Evolutionary conservation across 2,329 filamentous ascomycete genomes (phyloP).

Genomic region (Fusarium veterinarium): DNA sequence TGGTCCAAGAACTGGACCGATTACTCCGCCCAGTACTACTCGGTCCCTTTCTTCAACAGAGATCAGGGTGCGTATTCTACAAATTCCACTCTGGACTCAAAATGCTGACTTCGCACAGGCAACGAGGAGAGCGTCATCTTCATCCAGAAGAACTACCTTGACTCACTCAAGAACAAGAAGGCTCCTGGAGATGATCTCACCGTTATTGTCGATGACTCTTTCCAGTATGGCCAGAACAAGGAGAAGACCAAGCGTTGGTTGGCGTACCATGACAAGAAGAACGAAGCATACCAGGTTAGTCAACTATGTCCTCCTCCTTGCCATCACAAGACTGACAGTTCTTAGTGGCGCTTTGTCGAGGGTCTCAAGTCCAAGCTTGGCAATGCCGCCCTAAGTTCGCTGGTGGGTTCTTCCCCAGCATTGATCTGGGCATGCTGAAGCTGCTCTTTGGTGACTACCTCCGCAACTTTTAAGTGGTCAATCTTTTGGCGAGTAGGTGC

Average conservation of each 20-base stretch:
- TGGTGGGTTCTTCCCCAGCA: not conserved
- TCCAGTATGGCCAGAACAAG: constrained; percentile 1
- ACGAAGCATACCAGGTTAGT: not conserved
- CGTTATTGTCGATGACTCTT: not conserved
- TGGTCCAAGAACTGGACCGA: too few species aligned
- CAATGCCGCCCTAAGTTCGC: not conserved
- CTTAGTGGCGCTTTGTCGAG: not conserved
- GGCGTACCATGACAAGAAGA: not conserved
- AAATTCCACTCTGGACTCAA: too few species aligned
- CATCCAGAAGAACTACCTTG: not conserved
- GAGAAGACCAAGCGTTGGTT: not conserved
- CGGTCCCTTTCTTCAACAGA: not conserved
- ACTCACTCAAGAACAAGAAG: not conserved
- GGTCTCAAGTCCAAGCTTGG: not conserved
- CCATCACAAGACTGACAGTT: too few species aligned
- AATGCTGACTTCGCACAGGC: not conserved
- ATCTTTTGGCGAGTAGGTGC: too few species aligned
- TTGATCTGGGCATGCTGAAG: not conserved
- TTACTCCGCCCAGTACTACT: not conserved
- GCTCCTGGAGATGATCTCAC: not conserved
- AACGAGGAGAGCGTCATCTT: not conserved
- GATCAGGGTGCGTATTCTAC: not conserved
- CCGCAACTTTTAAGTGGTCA: not conserved
- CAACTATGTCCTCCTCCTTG: too few species aligned
- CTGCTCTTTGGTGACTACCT: not conserved